phyloP scores from a whole-genome alignment of 352 stramenopile species.

The Thraustochytrium striatum region DNA sequence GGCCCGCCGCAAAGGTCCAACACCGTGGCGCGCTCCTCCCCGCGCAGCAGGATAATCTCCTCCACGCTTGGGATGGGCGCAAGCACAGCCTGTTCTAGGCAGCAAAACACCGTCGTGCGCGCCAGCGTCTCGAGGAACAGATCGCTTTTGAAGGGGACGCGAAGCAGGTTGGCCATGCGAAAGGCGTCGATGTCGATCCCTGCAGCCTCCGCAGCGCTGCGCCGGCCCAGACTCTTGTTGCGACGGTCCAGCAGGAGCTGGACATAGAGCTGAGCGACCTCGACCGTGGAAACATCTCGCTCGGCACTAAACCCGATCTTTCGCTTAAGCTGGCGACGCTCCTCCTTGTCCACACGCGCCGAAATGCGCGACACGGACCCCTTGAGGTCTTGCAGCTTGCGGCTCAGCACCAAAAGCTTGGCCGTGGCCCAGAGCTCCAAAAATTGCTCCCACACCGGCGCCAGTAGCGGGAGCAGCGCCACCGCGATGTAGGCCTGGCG shows the following conservation, averaged over 20 bases:
- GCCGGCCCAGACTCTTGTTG: neutral
- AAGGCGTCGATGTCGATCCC: neutral
- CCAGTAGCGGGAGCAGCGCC: neutral
- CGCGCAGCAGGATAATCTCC: slow-evolving; percentile 37
- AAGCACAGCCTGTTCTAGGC: slow-evolving; percentile 31
- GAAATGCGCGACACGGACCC: slow-evolving; percentile 1
- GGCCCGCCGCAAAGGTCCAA: slow-evolving; percentile 41
- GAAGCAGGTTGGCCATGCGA: slow-evolving; percentile 36
- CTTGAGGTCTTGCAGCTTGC: slow-evolving; percentile 30
- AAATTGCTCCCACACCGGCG: slow-evolving; percentile 21
- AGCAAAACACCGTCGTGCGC: slow-evolving; percentile 3
- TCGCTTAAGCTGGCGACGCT: slow-evolving; percentile 16
- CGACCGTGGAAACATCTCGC: neutral
- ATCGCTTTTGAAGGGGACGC: slow-evolving; percentile 21
- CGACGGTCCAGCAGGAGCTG: neutral
- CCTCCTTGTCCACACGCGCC: slow-evolving; percentile 37
- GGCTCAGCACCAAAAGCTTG: slow-evolving; percentile 35
- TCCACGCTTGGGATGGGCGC: slow-evolving; percentile 22
- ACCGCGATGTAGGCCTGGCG: neutral
- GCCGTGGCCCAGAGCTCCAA: slow-evolving; percentile 40
- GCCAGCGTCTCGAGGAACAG: slow-evolving; percentile 35
- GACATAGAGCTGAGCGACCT: neutral
- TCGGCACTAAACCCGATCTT: neutral
- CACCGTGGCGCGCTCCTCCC: slow-evolving; percentile 7
- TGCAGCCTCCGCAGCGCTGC: neutral